Evolutionary conservation across 148 eudicot genomes (phyloP).

Genomic region (Linanthus parryae): DNA sequence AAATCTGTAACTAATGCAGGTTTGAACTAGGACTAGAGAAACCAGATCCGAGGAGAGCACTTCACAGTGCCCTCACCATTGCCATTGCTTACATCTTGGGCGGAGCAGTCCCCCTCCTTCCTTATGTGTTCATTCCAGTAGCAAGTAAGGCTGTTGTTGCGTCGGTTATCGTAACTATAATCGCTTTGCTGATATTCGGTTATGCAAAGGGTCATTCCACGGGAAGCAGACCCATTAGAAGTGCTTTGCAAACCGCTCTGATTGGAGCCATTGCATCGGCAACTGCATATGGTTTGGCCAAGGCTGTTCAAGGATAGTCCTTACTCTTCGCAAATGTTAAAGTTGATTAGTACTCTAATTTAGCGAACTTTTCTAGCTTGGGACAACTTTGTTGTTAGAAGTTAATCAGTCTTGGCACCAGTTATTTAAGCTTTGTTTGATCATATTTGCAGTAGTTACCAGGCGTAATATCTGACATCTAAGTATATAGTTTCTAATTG

Average conservation of each 20-base stretch:
- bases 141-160: slow-evolving; percentile 56
- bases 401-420: too few relatives aligned
- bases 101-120: slow-evolving; percentile 69
- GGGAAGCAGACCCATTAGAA: slow-evolving; percentile 49
- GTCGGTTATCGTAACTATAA: slow-evolving; percentile 51
- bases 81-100: slow-evolving; percentile 77
- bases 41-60: slow-evolving; percentile 90
- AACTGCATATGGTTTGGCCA: slow-evolving; percentile 93
- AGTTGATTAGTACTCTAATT: too few relatives aligned
- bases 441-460: too few relatives aligned
- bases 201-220: slow-evolving; percentile 80
- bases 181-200: slow-evolving; percentile 77
- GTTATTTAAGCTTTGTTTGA: too few relatives aligned
- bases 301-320: slow-evolving; percentile 59
- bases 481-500: too few relatives aligned
- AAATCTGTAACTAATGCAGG: too few relatives aligned
- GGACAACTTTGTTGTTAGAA: too few relatives aligned
- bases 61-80: slow-evolving; percentile 81
- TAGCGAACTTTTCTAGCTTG: too few relatives aligned
- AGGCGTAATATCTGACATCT: too few relatives aligned
- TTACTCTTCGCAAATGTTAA: too few relatives aligned
- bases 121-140: slow-evolving; percentile 68
- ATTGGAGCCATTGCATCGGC: slow-evolving; percentile 96
- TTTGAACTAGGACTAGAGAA: slow-evolving; percentile 94
- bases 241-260: slow-evolving; percentile 74